phyloP scores from a whole-genome alignment of 345 rosid species.

The Kernera saxatilis region DNA sequence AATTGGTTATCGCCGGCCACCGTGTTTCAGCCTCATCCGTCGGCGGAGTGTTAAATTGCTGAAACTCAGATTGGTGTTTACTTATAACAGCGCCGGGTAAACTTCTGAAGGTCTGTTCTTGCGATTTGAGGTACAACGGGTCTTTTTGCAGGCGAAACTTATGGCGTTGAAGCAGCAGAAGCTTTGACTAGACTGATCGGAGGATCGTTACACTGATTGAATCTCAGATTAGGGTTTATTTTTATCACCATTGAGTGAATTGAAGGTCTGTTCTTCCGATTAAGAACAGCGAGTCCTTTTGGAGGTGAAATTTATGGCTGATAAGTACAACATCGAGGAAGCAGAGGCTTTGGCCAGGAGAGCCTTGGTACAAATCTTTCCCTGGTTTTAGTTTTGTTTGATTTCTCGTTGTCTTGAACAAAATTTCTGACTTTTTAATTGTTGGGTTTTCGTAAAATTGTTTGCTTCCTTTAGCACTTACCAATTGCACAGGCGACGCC shows the following conservation, averaged over 20 bases:
- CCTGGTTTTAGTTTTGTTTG: not conserved
- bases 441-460: not conserved
- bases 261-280: not conserved
- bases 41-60: not conserved
- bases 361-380: constrained; percentile 46
- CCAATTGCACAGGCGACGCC: constrained; percentile 79
- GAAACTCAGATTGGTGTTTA: not conserved
- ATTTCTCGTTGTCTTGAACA: not conserved
- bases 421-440: not conserved
- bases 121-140: not conserved
- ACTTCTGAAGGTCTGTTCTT: not conserved
- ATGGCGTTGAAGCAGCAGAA: constrained; percentile 50
- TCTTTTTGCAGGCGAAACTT: not conserved
- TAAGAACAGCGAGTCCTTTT: not conserved
- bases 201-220: not conserved
- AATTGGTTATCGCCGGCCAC: constrained; percentile 1
- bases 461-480: constrained; percentile 42
- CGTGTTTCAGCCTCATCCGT: not conserved
- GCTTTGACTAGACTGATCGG: constrained; percentile 7
- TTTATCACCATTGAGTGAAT: not conserved
- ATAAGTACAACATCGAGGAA: constrained; percentile 74
- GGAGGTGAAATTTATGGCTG: constrained; percentile 28
- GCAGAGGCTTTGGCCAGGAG: constrained; percentile 71
- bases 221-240: constrained; percentile 1
- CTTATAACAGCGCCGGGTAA: not conserved